Conservation (phyloP, 345 rosid genomes). For the Theobroma cacao region DNA sequence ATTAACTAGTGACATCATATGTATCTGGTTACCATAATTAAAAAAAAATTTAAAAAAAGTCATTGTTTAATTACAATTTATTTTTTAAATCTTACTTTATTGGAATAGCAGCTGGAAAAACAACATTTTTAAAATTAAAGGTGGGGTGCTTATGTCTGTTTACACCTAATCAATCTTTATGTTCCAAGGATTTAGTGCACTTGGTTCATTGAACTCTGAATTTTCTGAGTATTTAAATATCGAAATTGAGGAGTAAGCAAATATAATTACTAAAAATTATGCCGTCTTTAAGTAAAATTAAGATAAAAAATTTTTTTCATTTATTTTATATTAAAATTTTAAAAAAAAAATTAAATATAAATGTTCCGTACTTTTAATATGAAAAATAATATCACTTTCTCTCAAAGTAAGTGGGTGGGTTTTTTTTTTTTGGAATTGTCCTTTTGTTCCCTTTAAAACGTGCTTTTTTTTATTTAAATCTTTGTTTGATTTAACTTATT, state of each 20-base stretch:
- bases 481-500: not conserved
- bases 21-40: conserved; percentile 22
- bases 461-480: not conserved
- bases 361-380: too few relatives aligned
- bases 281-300: too few relatives aligned
- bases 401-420: too few relatives aligned
- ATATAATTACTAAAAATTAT: too few relatives aligned
- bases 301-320: too few relatives aligned
- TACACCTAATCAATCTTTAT: not conserved
- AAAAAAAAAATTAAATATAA: too few relatives aligned
- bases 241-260: too few relatives aligned
- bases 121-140: not conserved
- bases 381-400: too few relatives aligned
- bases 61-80: not conserved
- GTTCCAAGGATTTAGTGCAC: not conserved
- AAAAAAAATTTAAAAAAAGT: not conserved
- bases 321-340: too few relatives aligned
- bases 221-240: too few relatives aligned
- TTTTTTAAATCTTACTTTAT: not conserved
- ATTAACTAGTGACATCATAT: conserved; percentile 7
- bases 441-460: not conserved
- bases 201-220: too few relatives aligned
- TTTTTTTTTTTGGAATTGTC: not conserved
- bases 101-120: not conserved
- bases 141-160: not conserved